Percentiles rank a stretch among this genome's conserved stretches.
phyloP scores from a whole-genome alignment of 2,329 filamentous ascomycete species.

The Xylaria multiplex region DNA sequence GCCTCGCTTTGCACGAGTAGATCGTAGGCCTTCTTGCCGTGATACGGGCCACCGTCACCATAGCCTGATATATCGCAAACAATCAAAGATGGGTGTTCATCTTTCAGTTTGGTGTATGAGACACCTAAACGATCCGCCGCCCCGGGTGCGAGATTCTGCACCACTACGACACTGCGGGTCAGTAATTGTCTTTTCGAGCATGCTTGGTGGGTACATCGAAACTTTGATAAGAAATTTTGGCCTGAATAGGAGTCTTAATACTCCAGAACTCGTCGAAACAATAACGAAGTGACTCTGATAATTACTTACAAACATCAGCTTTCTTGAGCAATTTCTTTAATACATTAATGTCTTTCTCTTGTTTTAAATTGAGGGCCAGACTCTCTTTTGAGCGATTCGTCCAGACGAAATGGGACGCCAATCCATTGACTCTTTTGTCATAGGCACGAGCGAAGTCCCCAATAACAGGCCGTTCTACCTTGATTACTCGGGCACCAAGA shows the following conservation, averaged over 20 bases:
- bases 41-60: conserved; percentile 61
- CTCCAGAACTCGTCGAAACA: too few relatives aligned
- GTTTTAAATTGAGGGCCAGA: conserved; percentile 61
- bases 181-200: too few relatives aligned
- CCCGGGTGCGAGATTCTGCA: conserved; percentile 64
- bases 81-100: conserved; percentile 57
- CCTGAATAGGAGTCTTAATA: too few relatives aligned
- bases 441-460: conserved; percentile 65
- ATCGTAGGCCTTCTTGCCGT: conserved; percentile 66
- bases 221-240: too few relatives aligned
- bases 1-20: conserved; percentile 65
- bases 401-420: conserved; percentile 66
- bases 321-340: conserved; percentile 56
- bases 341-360: conserved; percentile 53
- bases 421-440: conserved; percentile 60
- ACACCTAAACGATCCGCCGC: conserved; percentile 59
- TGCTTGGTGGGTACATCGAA: too few relatives aligned
- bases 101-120: conserved; percentile 56
- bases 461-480: conserved; percentile 61
- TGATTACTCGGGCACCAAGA: conserved; percentile 64
- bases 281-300: too few relatives aligned
- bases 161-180: conserved; percentile 44
- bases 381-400: conserved; percentile 65
- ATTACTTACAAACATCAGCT: conserved; percentile 54
- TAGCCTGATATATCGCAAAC: conserved; percentile 66